Base-by-base conservation (phyloP, 805 yeast genomes). In the Myxozyma neotropica region DNA sequence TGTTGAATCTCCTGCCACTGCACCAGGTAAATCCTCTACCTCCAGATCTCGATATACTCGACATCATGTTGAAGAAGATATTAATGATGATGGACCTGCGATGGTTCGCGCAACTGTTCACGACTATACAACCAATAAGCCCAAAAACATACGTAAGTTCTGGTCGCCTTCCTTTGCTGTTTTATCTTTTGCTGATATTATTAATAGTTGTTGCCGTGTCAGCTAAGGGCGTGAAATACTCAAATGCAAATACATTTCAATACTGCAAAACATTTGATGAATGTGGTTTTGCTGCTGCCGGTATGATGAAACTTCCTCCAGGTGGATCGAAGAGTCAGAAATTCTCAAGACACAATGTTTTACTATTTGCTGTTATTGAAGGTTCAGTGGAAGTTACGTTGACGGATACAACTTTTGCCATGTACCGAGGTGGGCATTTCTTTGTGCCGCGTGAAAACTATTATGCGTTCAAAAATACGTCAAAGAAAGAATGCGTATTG, bases 371-470 rank as follows among this genome's bases (percentile, higher is more conserved):
- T 70, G 90, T 91, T 44, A 80, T 87, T 3, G 75, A 79, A 40
- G 97, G 97, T 0, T 66, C 80, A 1, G 70, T 89, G 7, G 89
- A 88, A 67, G 92, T 88, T 1, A 81, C 84, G 1, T 64, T 91
- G 3, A 80, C 83, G 19, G 82, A 81, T 4, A 79, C 78, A 21
- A 78, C 75, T 23, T 88, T 91, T 70, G 73, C 83, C 3, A 87
- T 85, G 5, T 78, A 82, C 0, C 76, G 79, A 56, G 96, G 96
- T 0, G 87, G 96, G 54, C 82, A 93, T 3, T 86, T 91, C 68
- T 88, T 87, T 68, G 80, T 92, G 4, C 97, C 97, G 0, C 81
- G 87, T 75, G 56, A 56, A 13, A 64, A 54, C 42, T 33, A 35
- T 27, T 64, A 64, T 38, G 24, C 56, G 15, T 8, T 64, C 17